A percentile compares a stretch with the other conserved stretches of the same genome.
phyloP scores from a whole-genome alignment of 169 alveolate species.

The Babesia bovis region DNA sequence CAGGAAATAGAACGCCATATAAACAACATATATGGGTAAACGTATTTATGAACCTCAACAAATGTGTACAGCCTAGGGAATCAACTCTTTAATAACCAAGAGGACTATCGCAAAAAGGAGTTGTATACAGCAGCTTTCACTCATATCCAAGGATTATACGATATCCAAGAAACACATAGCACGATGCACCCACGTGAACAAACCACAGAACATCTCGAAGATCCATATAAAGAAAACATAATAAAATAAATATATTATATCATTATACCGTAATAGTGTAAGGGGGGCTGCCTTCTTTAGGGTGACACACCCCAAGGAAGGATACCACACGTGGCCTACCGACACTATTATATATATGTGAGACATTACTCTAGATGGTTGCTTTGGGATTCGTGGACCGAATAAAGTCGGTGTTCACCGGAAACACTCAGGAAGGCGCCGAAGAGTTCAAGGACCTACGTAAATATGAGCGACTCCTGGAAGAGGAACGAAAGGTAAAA shows the following conservation, averaged over 20 bases:
- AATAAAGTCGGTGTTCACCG: conserved; percentile 24
- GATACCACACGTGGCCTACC: neutral
- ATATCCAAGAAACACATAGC: neutral
- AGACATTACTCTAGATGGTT: conserved; percentile 34
- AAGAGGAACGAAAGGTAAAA: conserved; percentile 44
- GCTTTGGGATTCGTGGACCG: conserved; percentile 20
- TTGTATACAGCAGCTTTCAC: conserved; percentile 3
- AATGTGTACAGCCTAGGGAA: conserved; percentile 7
- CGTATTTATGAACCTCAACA: neutral
- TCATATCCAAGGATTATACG: conserved; percentile 5
- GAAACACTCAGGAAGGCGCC: conserved; percentile 25
- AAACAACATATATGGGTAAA: conserved; percentile 6
- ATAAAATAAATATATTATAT: too few species aligned
- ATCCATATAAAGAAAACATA: neutral
- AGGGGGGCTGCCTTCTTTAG: neutral
- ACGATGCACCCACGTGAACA: neutral
- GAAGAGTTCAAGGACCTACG: conserved; percentile 48
- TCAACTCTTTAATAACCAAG: neutral
- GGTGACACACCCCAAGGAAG: conserved; percentile 1
- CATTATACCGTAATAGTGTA: neutral
- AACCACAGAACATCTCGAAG: neutral
- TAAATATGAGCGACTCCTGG: conserved; percentile 54
- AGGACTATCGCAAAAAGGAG: neutral
- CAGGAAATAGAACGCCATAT: conserved; percentile 11
- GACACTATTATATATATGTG: neutral